Evolutionary conservation across 2,329 filamentous ascomycete species (phyloP).

Genomic region (Cercospora sp.): DNA sequence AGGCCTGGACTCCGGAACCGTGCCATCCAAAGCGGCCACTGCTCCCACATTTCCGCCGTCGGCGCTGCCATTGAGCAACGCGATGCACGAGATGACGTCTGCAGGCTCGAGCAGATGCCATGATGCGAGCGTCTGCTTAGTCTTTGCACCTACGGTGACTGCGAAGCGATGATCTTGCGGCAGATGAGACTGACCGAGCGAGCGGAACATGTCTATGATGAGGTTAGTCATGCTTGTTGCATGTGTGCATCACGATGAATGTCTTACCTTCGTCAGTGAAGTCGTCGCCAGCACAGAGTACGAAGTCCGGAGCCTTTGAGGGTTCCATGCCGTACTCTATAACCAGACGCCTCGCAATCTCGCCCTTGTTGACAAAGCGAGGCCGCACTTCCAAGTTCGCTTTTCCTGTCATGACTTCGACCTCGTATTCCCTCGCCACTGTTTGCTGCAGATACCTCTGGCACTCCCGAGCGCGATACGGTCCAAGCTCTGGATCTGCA

Average conservation of each 20-base stretch:
- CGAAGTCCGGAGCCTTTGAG: slow-evolving; percentile 71
- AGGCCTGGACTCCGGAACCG: slow-evolving; percentile 28
- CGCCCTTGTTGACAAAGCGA: slow-evolving; percentile 96
- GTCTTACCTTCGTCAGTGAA: slow-evolving; percentile 89
- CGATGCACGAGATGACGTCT: slow-evolving; percentile 67
- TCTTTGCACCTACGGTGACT: slow-evolving; percentile 87
- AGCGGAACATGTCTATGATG: slow-evolving; percentile 73
- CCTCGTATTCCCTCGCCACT: slow-evolving; percentile 77
- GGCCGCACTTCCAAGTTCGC: slow-evolving; percentile 97
- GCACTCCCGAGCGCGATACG: slow-evolving; percentile 76
- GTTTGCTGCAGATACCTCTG: slow-evolving; percentile 77
- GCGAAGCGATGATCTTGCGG: slow-evolving; percentile 74
- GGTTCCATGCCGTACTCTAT: slow-evolving; percentile 63
- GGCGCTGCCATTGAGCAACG: slow-evolving; percentile 38
- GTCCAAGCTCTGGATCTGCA: slow-evolving; percentile 81
- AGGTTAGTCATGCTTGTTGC: slow-evolving; percentile 31
- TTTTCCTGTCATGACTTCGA: slow-evolving; percentile 96
- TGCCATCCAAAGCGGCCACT: slow-evolving; percentile 35
- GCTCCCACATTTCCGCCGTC: slow-evolving; percentile 36
- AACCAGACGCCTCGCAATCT: slow-evolving; percentile 84
- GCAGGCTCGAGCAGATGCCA: slow-evolving; percentile 88
- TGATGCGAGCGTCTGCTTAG: slow-evolving; percentile 84
- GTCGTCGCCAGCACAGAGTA: slow-evolving; percentile 90
- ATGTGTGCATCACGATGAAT: not conserved
- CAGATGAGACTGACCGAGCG: slow-evolving; percentile 62